Evolutionary conservation across 1,284 basidiomycete species (phyloP).

Genomic region (Phlebopus sp.): DNA sequence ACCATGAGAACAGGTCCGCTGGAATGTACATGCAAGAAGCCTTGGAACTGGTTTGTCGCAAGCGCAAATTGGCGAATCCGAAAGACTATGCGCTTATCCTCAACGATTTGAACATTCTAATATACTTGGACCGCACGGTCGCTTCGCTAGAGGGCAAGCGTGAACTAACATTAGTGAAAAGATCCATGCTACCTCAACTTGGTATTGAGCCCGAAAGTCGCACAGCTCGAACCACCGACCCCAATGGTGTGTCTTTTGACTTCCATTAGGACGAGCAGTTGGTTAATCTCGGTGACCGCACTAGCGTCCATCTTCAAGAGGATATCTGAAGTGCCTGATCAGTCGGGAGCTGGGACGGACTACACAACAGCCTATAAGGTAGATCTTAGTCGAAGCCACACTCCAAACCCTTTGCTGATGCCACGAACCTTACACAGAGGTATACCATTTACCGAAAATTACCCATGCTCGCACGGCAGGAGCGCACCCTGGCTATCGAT

Average conservation of each 20-base stretch:
- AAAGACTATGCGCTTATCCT: slow-evolving; percentile 85
- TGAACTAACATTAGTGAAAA: slow-evolving; percentile 82
- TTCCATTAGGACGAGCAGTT: slow-evolving; percentile 1
- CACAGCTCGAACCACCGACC: slow-evolving; percentile 75
- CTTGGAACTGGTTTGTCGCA: slow-evolving; percentile 80
- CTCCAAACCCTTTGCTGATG: background rate
- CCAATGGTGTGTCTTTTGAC: slow-evolving; percentile 65
- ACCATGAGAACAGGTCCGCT: slow-evolving; percentile 54
- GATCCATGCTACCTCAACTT: slow-evolving; percentile 69
- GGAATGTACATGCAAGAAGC: slow-evolving; percentile 99
- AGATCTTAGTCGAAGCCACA: slow-evolving; percentile 13
- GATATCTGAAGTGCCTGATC: slow-evolving; percentile 72
- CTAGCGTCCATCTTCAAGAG: slow-evolving; percentile 90
- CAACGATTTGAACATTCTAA: slow-evolving; percentile 74
- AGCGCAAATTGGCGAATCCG: slow-evolving; percentile 68
- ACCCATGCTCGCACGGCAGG: slow-evolving; percentile 89
- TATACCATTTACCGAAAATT: slow-evolving; percentile 94
- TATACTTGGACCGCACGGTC: slow-evolving; percentile 94
- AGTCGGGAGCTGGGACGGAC: slow-evolving; percentile 55
- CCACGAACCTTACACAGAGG: slow-evolving; percentile 56
- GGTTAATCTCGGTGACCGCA: slow-evolving; percentile 3
- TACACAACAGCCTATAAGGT: slow-evolving; percentile 83
- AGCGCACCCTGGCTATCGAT: slow-evolving; percentile 91
- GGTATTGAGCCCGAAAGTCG: slow-evolving; percentile 61
- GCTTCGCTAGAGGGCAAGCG: slow-evolving; percentile 86